phyloP scores from a whole-genome alignment of 176 grass and related monocot genomes.

The Triticum aestivum region IWGSC_CS_RefSeq_v2.1 NC_057797.1:595035758-595036257 shows the following conservation, averaged over 20 bases:
- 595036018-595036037: not conserved
- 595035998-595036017: not conserved
- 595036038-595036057: not conserved
- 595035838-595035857: not conserved
- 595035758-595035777: too few relatives aligned
- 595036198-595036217: constrained; percentile 11
- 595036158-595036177: not conserved
- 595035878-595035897: not conserved
- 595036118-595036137: not conserved
- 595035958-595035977: not conserved
- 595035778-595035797: not conserved
- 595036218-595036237: constrained; percentile 67
- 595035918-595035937: not conserved
- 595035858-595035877: not conserved
- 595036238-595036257: constrained; percentile 81
- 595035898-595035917: not conserved
- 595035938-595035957: not conserved
- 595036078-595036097: not conserved
- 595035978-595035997: not conserved
- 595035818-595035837: too few relatives aligned
- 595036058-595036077: not conserved
- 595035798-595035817: not conserved
- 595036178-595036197: too few relatives aligned
- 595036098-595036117: not conserved
- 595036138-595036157: not conserved